These are phyloP conservation scores for Xylariales sp. DNA, from an alignment of 2,329 filamentous ascomycete genomes.

Conservation along the genomic window DNA sequence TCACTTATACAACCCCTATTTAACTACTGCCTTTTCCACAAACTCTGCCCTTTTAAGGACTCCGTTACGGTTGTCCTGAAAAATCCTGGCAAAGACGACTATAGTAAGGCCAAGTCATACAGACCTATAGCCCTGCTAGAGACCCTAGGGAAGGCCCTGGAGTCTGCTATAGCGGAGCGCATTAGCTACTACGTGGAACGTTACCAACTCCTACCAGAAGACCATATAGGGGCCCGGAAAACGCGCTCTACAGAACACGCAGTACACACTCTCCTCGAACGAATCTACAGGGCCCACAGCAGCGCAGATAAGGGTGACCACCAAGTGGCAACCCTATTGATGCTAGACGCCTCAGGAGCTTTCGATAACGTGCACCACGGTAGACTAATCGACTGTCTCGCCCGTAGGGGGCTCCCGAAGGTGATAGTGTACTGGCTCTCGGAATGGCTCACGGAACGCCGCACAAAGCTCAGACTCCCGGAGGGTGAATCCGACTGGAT, in stretches of 20 bases:
- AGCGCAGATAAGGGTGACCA: no score
- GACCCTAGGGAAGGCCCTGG: slow-evolving; percentile 17
- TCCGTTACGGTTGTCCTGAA: slow-evolving; percentile 11
- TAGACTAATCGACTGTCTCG: slow-evolving; percentile 13
- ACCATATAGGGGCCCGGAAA: slow-evolving; percentile 30
- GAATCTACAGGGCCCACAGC: slow-evolving; percentile 17
- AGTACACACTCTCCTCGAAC: slow-evolving; percentile 21
- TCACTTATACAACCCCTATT: no score
- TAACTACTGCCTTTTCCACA: no score
- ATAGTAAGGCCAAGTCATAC: slow-evolving; percentile 16
- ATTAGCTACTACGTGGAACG: slow-evolving; percentile 24
- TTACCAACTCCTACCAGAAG: slow-evolving; percentile 23
- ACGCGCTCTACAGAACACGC: slow-evolving; percentile 27
- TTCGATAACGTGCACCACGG: slow-evolving; percentile 33
- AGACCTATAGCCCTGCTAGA: slow-evolving; percentile 20
- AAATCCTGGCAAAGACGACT: slow-evolving; percentile 19
- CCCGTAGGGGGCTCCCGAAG: slow-evolving; percentile 14
- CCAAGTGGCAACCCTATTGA: slow-evolving; percentile 26
- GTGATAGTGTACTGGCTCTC: slow-evolving; percentile 13
- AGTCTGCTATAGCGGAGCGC: slow-evolving; percentile 18
- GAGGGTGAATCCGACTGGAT: background rate
- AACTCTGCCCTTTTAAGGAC: no score
- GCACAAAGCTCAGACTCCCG: slow-evolving; percentile 10
- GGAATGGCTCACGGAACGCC: slow-evolving; percentile 17
- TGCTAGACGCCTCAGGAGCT: slow-evolving; percentile 33